Evolutionary conservation across 805 yeast genomes (phyloP).

Genomic region (Pichia gijzeniarum): DNA sequence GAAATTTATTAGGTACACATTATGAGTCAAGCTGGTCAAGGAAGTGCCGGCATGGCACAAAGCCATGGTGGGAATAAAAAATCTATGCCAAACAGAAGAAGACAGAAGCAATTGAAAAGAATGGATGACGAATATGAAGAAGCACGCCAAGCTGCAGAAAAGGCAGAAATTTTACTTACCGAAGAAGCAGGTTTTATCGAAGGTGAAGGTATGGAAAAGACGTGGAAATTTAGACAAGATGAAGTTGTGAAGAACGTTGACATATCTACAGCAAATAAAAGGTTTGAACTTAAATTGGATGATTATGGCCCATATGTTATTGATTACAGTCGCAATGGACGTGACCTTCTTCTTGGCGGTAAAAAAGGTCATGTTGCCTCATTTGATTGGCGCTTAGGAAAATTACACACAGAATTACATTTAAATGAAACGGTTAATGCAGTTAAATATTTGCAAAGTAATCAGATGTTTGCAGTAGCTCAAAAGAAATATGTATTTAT

Average conservation of each 20-base stretch:
- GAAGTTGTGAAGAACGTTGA: slow-evolving; percentile 78
- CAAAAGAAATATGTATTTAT: slow-evolving; percentile 92
- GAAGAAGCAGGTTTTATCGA: slow-evolving; percentile 86
- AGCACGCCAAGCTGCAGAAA: slow-evolving; percentile 78
- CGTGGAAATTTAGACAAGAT: slow-evolving; percentile 75
- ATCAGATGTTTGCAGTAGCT: slow-evolving; percentile 93
- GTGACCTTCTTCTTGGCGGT: slow-evolving; percentile 80
- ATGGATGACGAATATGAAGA: slow-evolving; percentile 67
- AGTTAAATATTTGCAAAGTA: slow-evolving; percentile 85
- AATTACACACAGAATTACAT: slow-evolving; percentile 71
- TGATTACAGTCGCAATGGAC: slow-evolving; percentile 84
- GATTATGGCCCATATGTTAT: slow-evolving; percentile 83
- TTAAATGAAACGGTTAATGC: slow-evolving; percentile 86
- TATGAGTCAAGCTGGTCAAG: no score
- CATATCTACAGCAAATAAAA: slow-evolving; percentile 63
- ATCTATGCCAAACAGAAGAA: not conserved
- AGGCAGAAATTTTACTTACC: slow-evolving; percentile 76
- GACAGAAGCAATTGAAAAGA: slow-evolving; percentile 41
- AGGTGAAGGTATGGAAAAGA: slow-evolving; percentile 93
- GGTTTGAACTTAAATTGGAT: slow-evolving; percentile 62
- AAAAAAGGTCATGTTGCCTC: slow-evolving; percentile 92
- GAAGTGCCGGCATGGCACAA: not conserved
- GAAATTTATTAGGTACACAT: no score
- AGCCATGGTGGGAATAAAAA: not conserved
- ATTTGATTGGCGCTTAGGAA: slow-evolving; percentile 91